Conservation (phyloP, 108 stramenopile species). For the Skeletonema marinoi region DNA sequence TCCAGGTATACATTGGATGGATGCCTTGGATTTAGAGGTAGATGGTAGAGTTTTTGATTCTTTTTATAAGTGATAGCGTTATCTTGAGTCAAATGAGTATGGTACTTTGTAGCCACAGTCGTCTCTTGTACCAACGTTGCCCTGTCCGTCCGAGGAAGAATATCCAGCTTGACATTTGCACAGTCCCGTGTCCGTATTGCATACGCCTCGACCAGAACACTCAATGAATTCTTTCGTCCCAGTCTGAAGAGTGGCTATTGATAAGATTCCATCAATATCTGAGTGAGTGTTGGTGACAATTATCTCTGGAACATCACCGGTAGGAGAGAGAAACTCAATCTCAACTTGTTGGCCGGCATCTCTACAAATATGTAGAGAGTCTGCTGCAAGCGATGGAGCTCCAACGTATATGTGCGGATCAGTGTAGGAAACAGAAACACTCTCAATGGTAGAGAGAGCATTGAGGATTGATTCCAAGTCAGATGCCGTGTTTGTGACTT, state of each 20-base stretch:
- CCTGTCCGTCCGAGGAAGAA: conserved; percentile 35
- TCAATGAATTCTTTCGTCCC: conserved; percentile 51
- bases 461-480: conserved; percentile 58
- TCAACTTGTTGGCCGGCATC: conserved; percentile 23
- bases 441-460: conserved; percentile 45
- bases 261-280: conserved; percentile 26
- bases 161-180: conserved; percentile 40
- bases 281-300: conserved; percentile 6
- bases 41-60: too few relatives aligned
- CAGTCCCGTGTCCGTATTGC: conserved; percentile 48
- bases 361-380: conserved; percentile 37
- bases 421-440: conserved; percentile 46
- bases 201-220: conserved; percentile 57
- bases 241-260: conserved; percentile 21
- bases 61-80: neutral
- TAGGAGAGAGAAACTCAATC: conserved; percentile 54
- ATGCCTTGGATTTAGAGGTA: conserved; percentile 82
- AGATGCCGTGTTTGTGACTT: conserved; percentile 24
- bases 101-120: conserved; percentile 51
- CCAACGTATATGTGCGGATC: conserved; percentile 31
- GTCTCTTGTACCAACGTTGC: conserved; percentile 18
- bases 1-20: conserved; percentile 90
- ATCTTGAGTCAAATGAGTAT: conserved; percentile 2
- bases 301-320: conserved; percentile 45
- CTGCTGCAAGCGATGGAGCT: conserved; percentile 30